phyloP scores from a whole-genome alignment of 1,284 basidiomycete species.

The Rhizoctonia solani region DNA sequence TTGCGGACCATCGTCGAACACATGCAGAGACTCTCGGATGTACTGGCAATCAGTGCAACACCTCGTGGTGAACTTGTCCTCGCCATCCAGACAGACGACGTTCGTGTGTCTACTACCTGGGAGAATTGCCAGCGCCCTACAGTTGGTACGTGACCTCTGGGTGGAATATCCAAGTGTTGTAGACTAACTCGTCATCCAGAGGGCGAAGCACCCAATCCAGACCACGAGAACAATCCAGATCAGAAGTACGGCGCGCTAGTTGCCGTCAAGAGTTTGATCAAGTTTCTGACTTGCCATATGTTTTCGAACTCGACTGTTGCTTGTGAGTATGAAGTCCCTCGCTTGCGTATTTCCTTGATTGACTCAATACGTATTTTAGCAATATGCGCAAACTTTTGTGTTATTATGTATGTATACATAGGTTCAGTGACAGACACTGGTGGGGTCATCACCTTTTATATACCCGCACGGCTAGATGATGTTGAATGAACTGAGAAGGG shows the following conservation, averaged over 20 bases:
- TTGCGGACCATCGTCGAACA: conserved; percentile 79
- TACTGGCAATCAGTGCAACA: conserved; percentile 73
- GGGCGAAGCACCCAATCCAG: conserved; percentile 45
- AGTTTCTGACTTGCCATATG: conserved; percentile 81
- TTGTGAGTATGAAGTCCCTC: conserved; percentile 67
- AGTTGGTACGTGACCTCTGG: conserved; percentile 58
- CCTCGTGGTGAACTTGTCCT: conserved; percentile 66
- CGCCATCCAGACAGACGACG: conserved; percentile 68
- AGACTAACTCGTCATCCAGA: conserved; percentile 38
- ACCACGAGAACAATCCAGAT: conserved; percentile 51
- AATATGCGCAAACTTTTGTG: conserved; percentile 81
- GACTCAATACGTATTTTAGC: conserved; percentile 51
- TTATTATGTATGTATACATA: conserved; percentile 90
- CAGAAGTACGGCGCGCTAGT: conserved; percentile 69
- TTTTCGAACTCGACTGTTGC: conserved; percentile 87
- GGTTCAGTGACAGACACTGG: conserved; percentile 80
- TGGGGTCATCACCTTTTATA: conserved; percentile 87
- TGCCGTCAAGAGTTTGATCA: conserved; percentile 75
- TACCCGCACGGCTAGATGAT: conserved; percentile 56
- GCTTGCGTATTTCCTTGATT: not conserved
- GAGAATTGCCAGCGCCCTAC: conserved; percentile 69
- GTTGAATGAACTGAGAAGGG: not conserved
- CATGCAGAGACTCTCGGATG: conserved; percentile 72
- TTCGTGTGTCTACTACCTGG: conserved; percentile 82
- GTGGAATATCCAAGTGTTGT: too few relatives aligned